phyloP scores from a whole-genome alignment of 331 rosid species.

The Quercus tomentella region DNA sequence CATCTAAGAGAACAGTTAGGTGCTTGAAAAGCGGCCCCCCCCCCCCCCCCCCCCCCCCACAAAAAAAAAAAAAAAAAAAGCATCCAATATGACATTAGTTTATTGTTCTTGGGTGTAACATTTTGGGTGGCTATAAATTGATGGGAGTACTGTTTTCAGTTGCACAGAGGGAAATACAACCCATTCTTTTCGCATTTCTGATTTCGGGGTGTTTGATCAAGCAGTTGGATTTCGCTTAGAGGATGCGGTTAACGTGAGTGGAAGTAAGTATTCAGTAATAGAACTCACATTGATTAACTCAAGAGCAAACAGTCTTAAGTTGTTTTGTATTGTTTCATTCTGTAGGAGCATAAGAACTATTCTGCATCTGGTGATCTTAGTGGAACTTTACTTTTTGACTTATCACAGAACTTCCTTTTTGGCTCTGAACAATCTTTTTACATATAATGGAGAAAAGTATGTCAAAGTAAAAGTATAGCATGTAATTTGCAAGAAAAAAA shows the following conservation, averaged over 20 bases:
- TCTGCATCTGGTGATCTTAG: constrained; percentile 8
- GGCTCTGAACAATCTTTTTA: too few species aligned
- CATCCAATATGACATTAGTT: not conserved
- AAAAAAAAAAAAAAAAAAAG: too few species aligned
- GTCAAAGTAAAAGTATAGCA: not conserved
- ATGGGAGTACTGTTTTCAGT: constrained; percentile 28
- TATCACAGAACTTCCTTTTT: too few species aligned
- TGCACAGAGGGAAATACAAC: constrained; percentile 25
- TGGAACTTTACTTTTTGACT: not conserved
- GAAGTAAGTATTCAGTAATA: constrained; percentile 33
- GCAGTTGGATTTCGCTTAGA: constrained; percentile 25
- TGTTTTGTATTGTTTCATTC: not conserved
- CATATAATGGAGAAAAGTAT: not conserved
- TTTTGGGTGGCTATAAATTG: not conserved
- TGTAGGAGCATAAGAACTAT: not conserved
- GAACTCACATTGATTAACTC: not conserved
- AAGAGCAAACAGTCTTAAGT: not conserved
- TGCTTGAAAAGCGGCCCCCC: too few species aligned
- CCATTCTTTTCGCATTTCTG: constrained; percentile 40
- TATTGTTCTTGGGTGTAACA: not conserved
- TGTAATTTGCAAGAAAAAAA: not conserved
- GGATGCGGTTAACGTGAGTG: constrained; percentile 33
- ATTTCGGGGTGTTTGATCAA: constrained; percentile 44
- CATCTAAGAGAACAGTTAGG: too few species aligned
- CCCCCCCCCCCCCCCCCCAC: too few species aligned